Percentiles rank a stretch among this genome's conserved stretches.
These are phyloP conservation scores for Yamadazyma siamensis DNA, from an alignment of 1,139 yeast genomes.

Conservation along the genomic window DNA sequence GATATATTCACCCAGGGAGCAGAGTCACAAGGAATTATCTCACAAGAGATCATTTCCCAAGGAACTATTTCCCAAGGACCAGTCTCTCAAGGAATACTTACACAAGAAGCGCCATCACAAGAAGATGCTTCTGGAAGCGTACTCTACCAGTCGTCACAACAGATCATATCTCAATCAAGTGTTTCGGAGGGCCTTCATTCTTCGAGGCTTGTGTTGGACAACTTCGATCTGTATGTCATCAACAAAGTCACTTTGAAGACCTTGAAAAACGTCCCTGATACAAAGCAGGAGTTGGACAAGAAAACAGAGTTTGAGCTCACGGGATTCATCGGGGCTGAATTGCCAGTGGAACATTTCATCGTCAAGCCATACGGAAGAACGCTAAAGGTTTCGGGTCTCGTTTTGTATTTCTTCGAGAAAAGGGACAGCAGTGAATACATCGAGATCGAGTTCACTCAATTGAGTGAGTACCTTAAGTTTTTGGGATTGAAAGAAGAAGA, in stretches of 20 bases:
- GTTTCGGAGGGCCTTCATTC: too few species aligned
- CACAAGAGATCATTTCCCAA: too few species aligned
- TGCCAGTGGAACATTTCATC: conserved; percentile 20
- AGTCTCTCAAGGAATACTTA: too few species aligned
- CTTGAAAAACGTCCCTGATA: conserved; percentile 11
- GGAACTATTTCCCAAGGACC: too few species aligned
- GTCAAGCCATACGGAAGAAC: conserved; percentile 31
- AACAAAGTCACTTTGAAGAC: conserved; percentile 12
- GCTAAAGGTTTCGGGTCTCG: conserved; percentile 24
- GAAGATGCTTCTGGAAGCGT: too few species aligned
- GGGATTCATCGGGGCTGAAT: conserved; percentile 16
- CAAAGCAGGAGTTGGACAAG: conserved; percentile 11
- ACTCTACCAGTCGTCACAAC: too few species aligned
- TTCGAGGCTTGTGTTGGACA: too few species aligned
- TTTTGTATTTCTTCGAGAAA: conserved; percentile 18
- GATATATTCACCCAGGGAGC: too few species aligned
- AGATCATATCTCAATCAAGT: too few species aligned
- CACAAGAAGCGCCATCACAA: too few species aligned
- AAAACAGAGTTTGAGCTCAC: conserved; percentile 16
- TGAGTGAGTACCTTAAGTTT: conserved; percentile 26
- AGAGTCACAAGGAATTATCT: too few species aligned
- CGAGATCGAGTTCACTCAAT: conserved; percentile 23
- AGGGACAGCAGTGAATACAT: conserved; percentile 8
- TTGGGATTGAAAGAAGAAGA: conserved; percentile 27
- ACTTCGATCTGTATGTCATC: conserved; percentile 13